Conservation (phyloP, 305 asterid genomes). For the Fraxinus albicans region DNA sequence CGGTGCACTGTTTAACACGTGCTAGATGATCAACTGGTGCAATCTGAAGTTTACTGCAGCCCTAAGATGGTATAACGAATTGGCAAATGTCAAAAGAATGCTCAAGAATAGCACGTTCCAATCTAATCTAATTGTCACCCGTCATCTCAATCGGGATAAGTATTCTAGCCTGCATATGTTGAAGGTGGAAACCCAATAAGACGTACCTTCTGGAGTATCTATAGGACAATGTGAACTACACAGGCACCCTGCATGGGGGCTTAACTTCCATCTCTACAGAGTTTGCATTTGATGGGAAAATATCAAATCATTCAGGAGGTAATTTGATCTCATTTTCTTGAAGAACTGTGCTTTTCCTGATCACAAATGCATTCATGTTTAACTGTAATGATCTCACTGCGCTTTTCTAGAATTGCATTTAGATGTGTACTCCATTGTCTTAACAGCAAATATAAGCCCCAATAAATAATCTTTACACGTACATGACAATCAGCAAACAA, state of each 20-base stretch:
- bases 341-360: neutral
- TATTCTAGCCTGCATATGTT: neutral
- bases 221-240: neutral
- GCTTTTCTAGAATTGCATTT: neutral
- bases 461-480: neutral
- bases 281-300: neutral
- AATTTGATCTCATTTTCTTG: neutral
- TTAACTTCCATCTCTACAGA: neutral
- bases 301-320: neutral
- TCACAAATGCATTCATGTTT: neutral
- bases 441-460: neutral
- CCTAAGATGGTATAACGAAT: neutral
- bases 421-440: neutral
- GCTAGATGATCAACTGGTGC: neutral
- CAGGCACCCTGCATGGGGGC: neutral
- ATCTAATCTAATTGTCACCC: neutral
- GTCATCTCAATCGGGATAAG: neutral
- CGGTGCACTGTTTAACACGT: neutral
- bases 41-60: neutral
- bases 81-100: neutral
- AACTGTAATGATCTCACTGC: neutral
- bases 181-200: neutral
- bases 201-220: neutral
- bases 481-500: constrained; percentile 54
- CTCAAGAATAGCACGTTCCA: neutral